Evolutionary conservation across 2,329 filamentous ascomycete genomes (phyloP).

Genomic region (Sporothrix brasiliensis): DNA sequence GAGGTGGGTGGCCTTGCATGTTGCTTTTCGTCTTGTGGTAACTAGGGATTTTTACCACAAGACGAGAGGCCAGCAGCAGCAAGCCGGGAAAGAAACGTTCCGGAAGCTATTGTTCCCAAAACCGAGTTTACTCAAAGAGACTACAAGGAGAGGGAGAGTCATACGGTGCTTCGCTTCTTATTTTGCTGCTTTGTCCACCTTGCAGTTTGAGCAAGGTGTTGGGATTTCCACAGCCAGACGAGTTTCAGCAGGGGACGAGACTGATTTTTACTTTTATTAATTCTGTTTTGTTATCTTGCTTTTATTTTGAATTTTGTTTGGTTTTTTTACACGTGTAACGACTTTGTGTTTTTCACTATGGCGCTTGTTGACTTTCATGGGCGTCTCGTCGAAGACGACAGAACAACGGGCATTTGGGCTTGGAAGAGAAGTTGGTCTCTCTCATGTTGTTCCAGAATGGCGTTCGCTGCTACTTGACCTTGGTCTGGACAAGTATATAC

Average conservation of each 20-base stretch:
- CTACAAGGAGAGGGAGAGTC: not conserved
- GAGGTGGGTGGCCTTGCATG: not conserved
- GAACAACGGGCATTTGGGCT: not conserved
- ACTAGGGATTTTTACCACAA: slow-evolving; percentile 24
- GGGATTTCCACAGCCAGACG: not conserved
- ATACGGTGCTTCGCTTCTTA: not conserved
- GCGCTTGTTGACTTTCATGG: not conserved
- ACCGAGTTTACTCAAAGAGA: not conserved
- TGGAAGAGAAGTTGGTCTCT: not conserved
- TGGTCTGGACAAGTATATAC: not conserved
- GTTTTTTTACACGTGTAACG: not conserved
- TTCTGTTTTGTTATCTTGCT: not conserved
- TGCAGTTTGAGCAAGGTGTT: not conserved
- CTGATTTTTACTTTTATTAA: not conserved
- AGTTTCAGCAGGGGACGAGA: not conserved
- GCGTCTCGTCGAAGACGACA: not conserved
- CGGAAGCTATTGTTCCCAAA: not conserved
- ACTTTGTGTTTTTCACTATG: slow-evolving; percentile 5
- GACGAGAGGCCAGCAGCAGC: not conserved
- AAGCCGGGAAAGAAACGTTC: slow-evolving; percentile 10
- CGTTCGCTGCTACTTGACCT: not conserved
- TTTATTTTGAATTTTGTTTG: not conserved
- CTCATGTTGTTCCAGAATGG: slow-evolving; percentile 5
- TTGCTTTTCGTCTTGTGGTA: not conserved
- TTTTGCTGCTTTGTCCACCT: not conserved